Evolutionary conservation across 805 yeast species (phyloP).

Genomic region (Ogataea nonfermentans): DNA sequence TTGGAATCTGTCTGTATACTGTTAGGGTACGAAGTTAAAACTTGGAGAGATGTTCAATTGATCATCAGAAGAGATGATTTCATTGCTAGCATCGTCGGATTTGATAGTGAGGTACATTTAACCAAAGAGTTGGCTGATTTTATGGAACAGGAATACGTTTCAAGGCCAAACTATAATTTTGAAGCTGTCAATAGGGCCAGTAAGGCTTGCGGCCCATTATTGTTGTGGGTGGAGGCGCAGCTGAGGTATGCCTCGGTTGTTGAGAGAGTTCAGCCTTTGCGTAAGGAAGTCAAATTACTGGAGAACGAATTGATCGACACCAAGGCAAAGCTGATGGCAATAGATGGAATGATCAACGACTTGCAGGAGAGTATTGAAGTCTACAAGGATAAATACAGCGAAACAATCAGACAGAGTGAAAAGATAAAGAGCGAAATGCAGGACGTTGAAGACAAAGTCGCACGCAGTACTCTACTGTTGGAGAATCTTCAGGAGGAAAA

Average conservation of each 20-base stretch:
- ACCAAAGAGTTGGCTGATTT: slow-evolving; percentile 47
- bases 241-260: slow-evolving; percentile 70
- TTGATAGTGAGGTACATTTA: slow-evolving; percentile 60
- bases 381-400: slow-evolving; percentile 68
- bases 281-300: slow-evolving; percentile 57
- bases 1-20: slow-evolving; percentile 84
- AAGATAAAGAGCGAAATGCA: slow-evolving; percentile 68
- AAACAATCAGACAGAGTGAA: slow-evolving; percentile 76
- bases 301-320: slow-evolving; percentile 63
- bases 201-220: slow-evolving; percentile 90
- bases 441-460: slow-evolving; percentile 56
- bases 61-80: slow-evolving; percentile 86
- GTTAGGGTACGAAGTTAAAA: slow-evolving; percentile 62
- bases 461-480: slow-evolving; percentile 59
- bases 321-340: slow-evolving; percentile 66
- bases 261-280: slow-evolving; percentile 70
- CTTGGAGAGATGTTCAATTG: slow-evolving; percentile 82
- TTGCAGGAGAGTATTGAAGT: slow-evolving; percentile 63
- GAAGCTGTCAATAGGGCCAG: slow-evolving; percentile 84
- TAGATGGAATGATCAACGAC: slow-evolving; percentile 78
- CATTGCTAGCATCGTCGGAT: slow-evolving; percentile 75
- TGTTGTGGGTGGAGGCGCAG: slow-evolving; percentile 89
- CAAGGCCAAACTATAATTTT: slow-evolving; percentile 61
- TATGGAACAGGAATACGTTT: slow-evolving; percentile 61
- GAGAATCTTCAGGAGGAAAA: slow-evolving; percentile 66